Percentiles rank a stretch among this genome's conserved stretches.
Conservation (phyloP, 352 stramenopile genomes). For the Phytophthora multivora region DNA sequence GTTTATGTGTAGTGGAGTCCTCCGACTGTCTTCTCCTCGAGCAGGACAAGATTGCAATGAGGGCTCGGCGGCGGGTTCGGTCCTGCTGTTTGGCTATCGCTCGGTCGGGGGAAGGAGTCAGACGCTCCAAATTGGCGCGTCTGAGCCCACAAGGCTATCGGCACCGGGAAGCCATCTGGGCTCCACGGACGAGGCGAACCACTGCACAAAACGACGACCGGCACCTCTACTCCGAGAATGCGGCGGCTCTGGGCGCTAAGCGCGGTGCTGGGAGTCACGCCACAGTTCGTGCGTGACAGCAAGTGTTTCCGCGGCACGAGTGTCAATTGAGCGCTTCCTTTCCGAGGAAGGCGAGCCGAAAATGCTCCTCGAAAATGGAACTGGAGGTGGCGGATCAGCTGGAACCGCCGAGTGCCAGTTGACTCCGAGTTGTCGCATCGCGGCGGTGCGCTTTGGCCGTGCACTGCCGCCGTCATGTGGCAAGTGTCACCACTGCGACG, state of each 20-base stretch:
- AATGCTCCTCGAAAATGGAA: conserved; percentile 5
- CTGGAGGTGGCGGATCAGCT: background rate
- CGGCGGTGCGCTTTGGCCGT: background rate
- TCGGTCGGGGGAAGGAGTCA: conserved; percentile 13
- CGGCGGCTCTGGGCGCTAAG: background rate
- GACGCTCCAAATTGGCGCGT: too few relatives aligned
- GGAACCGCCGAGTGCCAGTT: conserved; percentile 2
- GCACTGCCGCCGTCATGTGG: background rate
- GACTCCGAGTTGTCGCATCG: conserved; percentile 10
- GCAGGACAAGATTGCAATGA: conserved; percentile 44
- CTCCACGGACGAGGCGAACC: conserved; percentile 15
- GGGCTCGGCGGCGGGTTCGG: background rate
- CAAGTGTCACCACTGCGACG: conserved; percentile 1
- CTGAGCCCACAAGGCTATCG: conserved; percentile 16
- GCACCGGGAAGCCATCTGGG: conserved; percentile 28
- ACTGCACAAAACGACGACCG: conserved; percentile 17
- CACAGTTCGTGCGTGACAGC: conserved; percentile 12
- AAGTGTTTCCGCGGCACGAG: conserved; percentile 17
- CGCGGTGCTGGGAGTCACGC: conserved; percentile 2
- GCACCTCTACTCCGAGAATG: conserved; percentile 25
- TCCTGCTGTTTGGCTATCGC: conserved; percentile 3
- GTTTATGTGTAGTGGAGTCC: background rate
- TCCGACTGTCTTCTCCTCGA: conserved; percentile 37
- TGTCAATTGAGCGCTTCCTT: conserved; percentile 5
- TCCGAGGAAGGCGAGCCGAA: conserved; percentile 7